Evolutionary conservation across 257 asterid species (phyloP), one percentile per base, ranked within the genome.

Genomic region (Solanum appendiculatum): DNA sequence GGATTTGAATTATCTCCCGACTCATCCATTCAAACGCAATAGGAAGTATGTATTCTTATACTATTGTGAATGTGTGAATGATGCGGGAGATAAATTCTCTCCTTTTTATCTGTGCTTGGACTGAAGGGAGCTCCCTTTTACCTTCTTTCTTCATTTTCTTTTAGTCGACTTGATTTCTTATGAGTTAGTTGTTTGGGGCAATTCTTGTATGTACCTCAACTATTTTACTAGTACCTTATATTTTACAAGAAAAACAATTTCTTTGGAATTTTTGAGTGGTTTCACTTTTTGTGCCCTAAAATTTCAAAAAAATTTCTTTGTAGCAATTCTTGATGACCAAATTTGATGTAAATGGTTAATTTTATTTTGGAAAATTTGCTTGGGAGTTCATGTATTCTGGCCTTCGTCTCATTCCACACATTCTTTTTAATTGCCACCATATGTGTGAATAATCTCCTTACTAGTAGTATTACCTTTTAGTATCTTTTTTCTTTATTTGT

Each of bases 51-150:
- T 23, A 3, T 1, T 5, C 40, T 34, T 15, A 2, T 83, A n/a
- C 94, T 93, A 92, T 64, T 87, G 90, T 80, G 94, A 91, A 90
- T 92, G 98, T 25, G 93, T 91, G 94, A 93, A 94, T 94, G 98
- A 93, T 81, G 92, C 95, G 93, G 97, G 95, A 93, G 97, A 83
- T 91, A 83, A 93, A 92, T 93, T 92, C 95, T 85, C 34, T 92
- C 91, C 89, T 85, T 88, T 89, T 89, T 92, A 70, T 90, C 94
- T 88, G 9, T 92, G 93, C 91, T 93, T 93, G 98, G 98, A 94
- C 98, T 94, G 98, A 94, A 94, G 98, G 98, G 98, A 94, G 98
- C 98, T 94, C 97, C 97, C 96, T 91, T 82, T 86, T 44, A 29
- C 36, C 73, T 82, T 31, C 15, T 80, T 74, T 36, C 39, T 70